Evolutionary conservation across 441 rosid species (phyloP).

Genomic region (Gossypium trilobum): DNA sequence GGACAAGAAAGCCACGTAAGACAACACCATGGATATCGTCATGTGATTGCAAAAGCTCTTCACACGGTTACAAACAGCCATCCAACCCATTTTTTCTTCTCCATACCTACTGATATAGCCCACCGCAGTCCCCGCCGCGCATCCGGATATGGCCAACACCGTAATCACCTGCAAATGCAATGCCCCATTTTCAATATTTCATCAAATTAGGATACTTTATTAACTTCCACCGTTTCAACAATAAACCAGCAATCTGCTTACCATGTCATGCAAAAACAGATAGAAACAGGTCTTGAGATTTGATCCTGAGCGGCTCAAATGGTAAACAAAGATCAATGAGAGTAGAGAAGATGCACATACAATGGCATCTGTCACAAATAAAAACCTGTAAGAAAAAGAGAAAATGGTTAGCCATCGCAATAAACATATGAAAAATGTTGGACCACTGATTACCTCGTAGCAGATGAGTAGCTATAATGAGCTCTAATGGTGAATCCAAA

Average conservation of each 20-base stretch:
- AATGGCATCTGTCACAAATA: constrained; percentile 31
- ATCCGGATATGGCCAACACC: constrained; percentile 45
- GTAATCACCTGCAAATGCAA: constrained; percentile 48
- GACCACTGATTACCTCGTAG: constrained; percentile 30
- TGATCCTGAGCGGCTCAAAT: constrained; percentile 22
- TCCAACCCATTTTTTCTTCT: constrained; percentile 36
- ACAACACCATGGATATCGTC: constrained; percentile 27
- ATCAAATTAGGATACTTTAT: background rate
- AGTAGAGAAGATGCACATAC: constrained; percentile 31
- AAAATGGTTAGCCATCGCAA: background rate
- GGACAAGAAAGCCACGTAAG: constrained; percentile 41
- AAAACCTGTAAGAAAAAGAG: constrained; percentile 29
- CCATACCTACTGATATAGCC: constrained; percentile 40
- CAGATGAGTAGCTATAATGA: constrained; percentile 34
- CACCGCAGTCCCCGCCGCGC: constrained; percentile 45
- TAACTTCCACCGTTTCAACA: background rate
- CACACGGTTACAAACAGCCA: constrained; percentile 30
- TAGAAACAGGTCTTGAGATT: constrained; percentile 22
- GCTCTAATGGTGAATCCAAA: constrained; percentile 27
- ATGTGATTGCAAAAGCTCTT: constrained; percentile 37
- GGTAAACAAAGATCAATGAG: constrained; percentile 30
- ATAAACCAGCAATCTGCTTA: constrained; percentile 17
- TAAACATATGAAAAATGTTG: background rate
- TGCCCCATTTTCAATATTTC: background rate
- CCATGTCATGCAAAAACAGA: constrained; percentile 44